Percentiles rank a stretch among this genome's conserved stretches.
Conservation (phyloP, 257 asterid genomes). For the Ilex aquifolium region DNA sequence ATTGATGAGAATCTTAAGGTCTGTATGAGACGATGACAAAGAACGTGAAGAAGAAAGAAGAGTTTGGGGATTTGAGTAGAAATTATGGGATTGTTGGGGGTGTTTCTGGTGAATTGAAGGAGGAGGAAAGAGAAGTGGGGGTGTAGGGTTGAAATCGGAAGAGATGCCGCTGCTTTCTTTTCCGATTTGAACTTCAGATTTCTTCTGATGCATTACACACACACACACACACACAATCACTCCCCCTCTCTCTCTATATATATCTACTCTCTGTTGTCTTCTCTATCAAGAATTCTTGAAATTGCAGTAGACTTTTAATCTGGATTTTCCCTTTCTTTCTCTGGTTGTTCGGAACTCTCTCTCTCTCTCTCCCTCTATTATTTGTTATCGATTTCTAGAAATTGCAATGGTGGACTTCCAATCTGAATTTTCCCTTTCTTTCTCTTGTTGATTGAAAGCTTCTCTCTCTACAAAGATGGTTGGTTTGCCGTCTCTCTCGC, state of each 20-base stretch:
- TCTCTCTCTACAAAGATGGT: background rate
- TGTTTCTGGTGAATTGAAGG: slow-evolving; percentile 45
- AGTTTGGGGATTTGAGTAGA: background rate
- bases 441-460: background rate
- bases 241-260: background rate
- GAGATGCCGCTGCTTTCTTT: slow-evolving; percentile 98
- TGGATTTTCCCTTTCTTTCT: background rate
- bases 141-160: slow-evolving; percentile 94
- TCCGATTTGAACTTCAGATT: slow-evolving; percentile 98
- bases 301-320: background rate
- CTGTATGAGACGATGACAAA: slow-evolving; percentile 19
- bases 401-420: too few species aligned
- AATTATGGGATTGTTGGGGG: slow-evolving; percentile 29
- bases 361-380: too few species aligned
- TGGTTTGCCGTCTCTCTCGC: background rate
- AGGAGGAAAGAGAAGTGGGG: slow-evolving; percentile 50
- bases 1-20: slow-evolving; percentile 33
- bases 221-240: slow-evolving; percentile 20
- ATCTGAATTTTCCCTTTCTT: too few species aligned
- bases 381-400: too few species aligned
- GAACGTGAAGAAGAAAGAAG: slow-evolving; percentile 5
- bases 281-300: too few species aligned
- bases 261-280: too few species aligned
- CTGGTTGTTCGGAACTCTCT: too few species aligned
- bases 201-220: slow-evolving; percentile 94